These are phyloP conservation scores for Globisporangium takayamanum DNA, from an alignment of 352 stramenopile species.

Conservation along the genomic window DNA sequence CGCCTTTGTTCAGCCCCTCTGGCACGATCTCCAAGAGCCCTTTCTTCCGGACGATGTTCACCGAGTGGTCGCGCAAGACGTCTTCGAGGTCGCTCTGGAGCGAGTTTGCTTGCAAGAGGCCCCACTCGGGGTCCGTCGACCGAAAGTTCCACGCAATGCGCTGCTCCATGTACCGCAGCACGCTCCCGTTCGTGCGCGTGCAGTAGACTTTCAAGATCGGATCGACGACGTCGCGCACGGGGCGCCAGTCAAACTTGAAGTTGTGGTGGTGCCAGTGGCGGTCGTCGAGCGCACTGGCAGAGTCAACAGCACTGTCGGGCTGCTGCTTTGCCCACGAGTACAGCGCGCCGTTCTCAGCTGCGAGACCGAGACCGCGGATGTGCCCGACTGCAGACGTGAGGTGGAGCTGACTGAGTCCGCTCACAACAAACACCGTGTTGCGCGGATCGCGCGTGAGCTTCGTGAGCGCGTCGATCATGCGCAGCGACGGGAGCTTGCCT, in stretches of 20 bases:
- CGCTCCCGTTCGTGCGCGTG: conserved; percentile 93
- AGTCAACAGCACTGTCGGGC: conserved; percentile 4
- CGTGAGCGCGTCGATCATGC: conserved; percentile 87
- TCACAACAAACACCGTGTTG: conserved; percentile 98
- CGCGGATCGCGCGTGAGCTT: conserved; percentile 85
- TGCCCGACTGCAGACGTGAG: conserved; percentile 89
- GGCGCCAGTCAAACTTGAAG: conserved; percentile 89
- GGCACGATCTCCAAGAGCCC: conserved; percentile 95
- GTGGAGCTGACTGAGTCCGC: conserved; percentile 88
- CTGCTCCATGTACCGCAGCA: conserved; percentile 90
- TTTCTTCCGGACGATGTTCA: conserved; percentile 85
- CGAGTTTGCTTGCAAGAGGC: conserved; percentile 92
- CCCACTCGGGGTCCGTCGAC: conserved; percentile 96
- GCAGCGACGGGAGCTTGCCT: conserved; percentile 84
- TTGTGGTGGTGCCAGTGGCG: conserved; percentile 73
- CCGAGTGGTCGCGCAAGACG: conserved; percentile 60
- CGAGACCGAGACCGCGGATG: conserved; percentile 90
- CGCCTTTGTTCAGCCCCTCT: conserved; percentile 93
- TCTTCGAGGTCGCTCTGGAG: conserved; percentile 84
- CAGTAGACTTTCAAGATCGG: conserved; percentile 95
- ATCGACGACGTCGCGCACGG: conserved; percentile 87
- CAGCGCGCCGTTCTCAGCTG: conserved; percentile 92
- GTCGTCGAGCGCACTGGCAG: conserved; percentile 15
- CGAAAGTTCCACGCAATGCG: conserved; percentile 97
- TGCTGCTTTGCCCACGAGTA: conserved; percentile 87